Evolutionary conservation across 495 filamentous ascomycete genomes (phyloP).

Genomic region (Podospora didyma): DNA sequence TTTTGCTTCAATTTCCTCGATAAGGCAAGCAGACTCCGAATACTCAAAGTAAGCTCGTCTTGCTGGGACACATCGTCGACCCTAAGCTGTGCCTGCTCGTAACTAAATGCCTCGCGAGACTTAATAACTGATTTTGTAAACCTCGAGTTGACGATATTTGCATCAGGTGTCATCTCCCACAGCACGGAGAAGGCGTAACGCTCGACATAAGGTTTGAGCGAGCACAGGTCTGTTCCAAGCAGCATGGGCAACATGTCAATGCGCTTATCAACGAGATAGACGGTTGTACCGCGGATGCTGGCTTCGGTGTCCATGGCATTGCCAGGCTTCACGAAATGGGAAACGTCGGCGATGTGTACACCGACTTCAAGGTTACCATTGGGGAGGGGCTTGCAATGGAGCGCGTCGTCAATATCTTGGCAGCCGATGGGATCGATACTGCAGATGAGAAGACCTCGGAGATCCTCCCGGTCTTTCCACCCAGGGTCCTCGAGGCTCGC

Average conservation of each 20-base stretch:
- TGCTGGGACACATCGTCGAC: slow-evolving; percentile 84
- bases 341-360: slow-evolving; percentile 98
- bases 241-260: slow-evolving; percentile 98
- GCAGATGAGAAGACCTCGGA: slow-evolving; percentile 83
- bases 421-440: slow-evolving; percentile 96
- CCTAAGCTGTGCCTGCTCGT: slow-evolving; percentile 88
- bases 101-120: slow-evolving; percentile 96
- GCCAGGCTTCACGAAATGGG: slow-evolving; percentile 94
- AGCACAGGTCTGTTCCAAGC: slow-evolving; percentile 93
- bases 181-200: slow-evolving; percentile 93
- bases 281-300: slow-evolving; percentile 87
- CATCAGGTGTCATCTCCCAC: slow-evolving; percentile 86
- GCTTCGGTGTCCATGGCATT: slow-evolving; percentile 97
- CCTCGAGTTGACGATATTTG: slow-evolving; percentile 72
- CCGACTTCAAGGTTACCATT: slow-evolving; percentile 97
- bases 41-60: slow-evolving; percentile 85
- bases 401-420: slow-evolving; percentile 96
- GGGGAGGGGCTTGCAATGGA: slow-evolving; percentile 77
- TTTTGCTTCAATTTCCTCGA: slow-evolving; percentile 94
- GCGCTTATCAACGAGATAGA: slow-evolving; percentile 97
- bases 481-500: slow-evolving; percentile 68
- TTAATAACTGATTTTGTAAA: slow-evolving; percentile 98
- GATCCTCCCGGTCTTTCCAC: slow-evolving; percentile 79
- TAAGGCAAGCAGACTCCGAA: slow-evolving; percentile 80
- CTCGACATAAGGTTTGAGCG: slow-evolving; percentile 94